Base-by-base conservation (phyloP, 345 rosid species). In the Gossypium ekmanianum region DNA sequence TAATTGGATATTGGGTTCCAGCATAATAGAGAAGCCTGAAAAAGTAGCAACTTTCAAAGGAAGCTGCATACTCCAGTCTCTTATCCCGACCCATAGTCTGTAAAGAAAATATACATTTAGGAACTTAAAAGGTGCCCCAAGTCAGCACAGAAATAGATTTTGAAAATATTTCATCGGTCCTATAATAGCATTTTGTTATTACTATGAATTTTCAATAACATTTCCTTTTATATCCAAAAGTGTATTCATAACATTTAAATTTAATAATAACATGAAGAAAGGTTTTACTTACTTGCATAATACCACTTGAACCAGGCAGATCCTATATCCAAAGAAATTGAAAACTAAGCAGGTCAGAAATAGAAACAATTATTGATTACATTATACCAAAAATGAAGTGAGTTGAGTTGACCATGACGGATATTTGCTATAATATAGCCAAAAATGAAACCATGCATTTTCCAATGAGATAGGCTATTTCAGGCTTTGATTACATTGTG, bases 1-100 rank as follows among this genome's bases (percentile, higher is more conserved):
- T 92, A 45, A 94, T 94, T 9, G 98, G 98, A 85, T 92, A 94
- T 67, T 92, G 97, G 73, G 97, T 91, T 79, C 98, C 97, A 9
- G 89, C 91, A 16, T 92, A 94, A 74, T 91, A 92, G 48, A 94
- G 98, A 80, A 94, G 97, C 78, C 97, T 87, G 67, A 94, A 94
- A 83, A 80, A 77, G 70, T 92, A 94, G 85, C 97, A 91, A 73
- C 74, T 91, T 76, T 90, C 92, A 67, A 94, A 94, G 6, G 97
- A 87, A 70, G 95, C 93, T 55, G 95, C 97, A 81, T 89, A 94
- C 77, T 86, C 94, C 79, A 94, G 80, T 82, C 98, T 91, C 87
- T 91, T 80, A 65, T 91, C 97, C 50, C 95, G 86, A 14, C 97
- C 98, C 91, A 92, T 94, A 64, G 97, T 94, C 98, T 94, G 43